Conservation (phyloP, 2,329 filamentous ascomycete genomes). For the Lasiodiplodia sp. region DNA sequence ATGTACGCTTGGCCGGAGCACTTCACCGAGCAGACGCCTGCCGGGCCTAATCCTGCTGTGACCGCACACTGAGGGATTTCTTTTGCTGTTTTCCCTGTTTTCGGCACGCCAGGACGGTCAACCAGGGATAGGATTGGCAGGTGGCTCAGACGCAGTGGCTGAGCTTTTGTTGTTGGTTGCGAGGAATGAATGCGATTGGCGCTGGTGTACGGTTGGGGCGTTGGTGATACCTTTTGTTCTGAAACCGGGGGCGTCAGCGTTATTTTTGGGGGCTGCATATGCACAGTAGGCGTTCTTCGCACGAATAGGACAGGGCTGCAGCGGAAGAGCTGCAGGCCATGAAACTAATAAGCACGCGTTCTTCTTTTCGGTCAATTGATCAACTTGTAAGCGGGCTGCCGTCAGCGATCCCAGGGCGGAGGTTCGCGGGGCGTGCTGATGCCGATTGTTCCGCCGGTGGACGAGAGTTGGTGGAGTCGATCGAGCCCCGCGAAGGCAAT, state of each 20-base stretch:
- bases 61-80: constrained; percentile 15
- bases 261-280: neutral
- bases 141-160: constrained; percentile 23
- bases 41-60: constrained; percentile 26
- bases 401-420: neutral
- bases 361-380: neutral
- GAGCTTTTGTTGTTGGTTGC: neutral
- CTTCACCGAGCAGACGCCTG: constrained; percentile 47
- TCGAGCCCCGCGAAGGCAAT: constrained; percentile 19
- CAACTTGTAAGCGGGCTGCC: neutral
- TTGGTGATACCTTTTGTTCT: constrained; percentile 18
- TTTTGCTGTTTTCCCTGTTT: neutral
- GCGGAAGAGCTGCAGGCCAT: neutral
- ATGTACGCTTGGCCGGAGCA: constrained; percentile 69
- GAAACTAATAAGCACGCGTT: neutral
- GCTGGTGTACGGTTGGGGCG: constrained; percentile 15
- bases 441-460: constrained; percentile 2
- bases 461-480: constrained; percentile 14
- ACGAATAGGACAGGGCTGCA: constrained; percentile 21
- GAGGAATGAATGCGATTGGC: constrained; percentile 14
- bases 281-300: constrained; percentile 12
- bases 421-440: neutral
- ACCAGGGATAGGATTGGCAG: constrained; percentile 4
- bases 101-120: neutral
- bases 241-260: constrained; percentile 10